phyloP scores from a whole-genome alignment of 371 early-diverging fungal genomes.

The Syncephalis fuscata region DNA sequence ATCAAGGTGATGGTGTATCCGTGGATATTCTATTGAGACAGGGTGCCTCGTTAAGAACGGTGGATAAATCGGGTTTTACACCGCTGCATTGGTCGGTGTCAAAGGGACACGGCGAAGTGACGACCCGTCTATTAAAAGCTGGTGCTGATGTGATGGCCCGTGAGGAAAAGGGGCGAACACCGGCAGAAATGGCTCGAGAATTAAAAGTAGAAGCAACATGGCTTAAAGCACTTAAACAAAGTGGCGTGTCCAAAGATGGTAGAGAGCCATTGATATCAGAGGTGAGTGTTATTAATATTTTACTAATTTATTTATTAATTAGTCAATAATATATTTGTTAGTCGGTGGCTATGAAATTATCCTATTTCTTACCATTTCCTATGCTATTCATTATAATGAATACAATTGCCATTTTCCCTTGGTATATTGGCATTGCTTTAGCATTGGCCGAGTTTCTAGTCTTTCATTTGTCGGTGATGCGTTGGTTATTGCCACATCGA shows the following conservation, averaged over 20 bases:
- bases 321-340: too few species aligned
- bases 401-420: slow-evolving; percentile 41
- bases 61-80: slow-evolving; percentile 52
- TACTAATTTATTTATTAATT: not conserved
- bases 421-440: slow-evolving; percentile 61
- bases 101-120: slow-evolving; percentile 41
- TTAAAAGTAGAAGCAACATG: slow-evolving; percentile 12
- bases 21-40: slow-evolving; percentile 46
- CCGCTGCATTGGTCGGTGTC: slow-evolving; percentile 52
- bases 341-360: slow-evolving; percentile 9
- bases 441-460: slow-evolving; percentile 24
- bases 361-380: slow-evolving; percentile 55
- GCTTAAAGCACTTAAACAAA: slow-evolving; percentile 52
- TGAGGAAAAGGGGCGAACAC: slow-evolving; percentile 62
- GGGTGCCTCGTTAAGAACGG: slow-evolving; percentile 44
- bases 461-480: slow-evolving; percentile 39
- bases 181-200: slow-evolving; percentile 28
- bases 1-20: slow-evolving; percentile 58
- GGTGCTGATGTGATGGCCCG: slow-evolving; percentile 43
- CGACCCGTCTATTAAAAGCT: slow-evolving; percentile 28
- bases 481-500: slow-evolving; percentile 27
- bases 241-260: slow-evolving; percentile 22
- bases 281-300: not conserved
- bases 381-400: slow-evolving; percentile 33
- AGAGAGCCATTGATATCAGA: slow-evolving; percentile 7